phyloP scores from a whole-genome alignment of 768 basidiomycete species.

The Exidia glandulosa region DNA sequence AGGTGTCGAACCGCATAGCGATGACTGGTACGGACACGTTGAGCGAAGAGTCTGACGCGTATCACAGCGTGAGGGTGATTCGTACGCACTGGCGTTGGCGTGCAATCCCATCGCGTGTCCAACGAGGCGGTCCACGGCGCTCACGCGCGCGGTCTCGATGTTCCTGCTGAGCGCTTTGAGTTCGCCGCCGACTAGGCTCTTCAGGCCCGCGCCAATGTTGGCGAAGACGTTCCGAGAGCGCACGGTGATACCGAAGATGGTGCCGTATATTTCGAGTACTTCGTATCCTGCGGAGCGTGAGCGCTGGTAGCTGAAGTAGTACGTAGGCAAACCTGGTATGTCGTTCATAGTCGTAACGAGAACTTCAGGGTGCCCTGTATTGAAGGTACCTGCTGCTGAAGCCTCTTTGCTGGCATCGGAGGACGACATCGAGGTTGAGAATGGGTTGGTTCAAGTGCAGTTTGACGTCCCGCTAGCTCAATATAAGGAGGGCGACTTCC shows the following conservation, averaged over 20 bases:
- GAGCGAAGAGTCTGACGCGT: not conserved
- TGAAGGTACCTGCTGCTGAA: too few species aligned
- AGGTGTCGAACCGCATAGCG: not conserved
- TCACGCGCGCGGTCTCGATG: not conserved
- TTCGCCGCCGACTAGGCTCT: not conserved
- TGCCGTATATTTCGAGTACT: not conserved
- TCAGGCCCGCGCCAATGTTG: not conserved
- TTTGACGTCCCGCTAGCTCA: too few species aligned
- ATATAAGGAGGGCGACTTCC: too few species aligned
- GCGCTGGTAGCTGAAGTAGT: too few species aligned
- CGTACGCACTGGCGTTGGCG: too few species aligned
- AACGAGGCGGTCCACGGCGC: not conserved
- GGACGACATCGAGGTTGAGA: too few species aligned
- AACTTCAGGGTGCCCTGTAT: too few species aligned
- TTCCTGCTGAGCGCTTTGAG: not conserved
- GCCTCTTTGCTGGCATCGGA: too few species aligned
- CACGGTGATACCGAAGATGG: not conserved
- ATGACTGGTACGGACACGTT: not conserved
- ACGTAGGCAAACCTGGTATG: too few species aligned
- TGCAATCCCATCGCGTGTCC: not conserved
- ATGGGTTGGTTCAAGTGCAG: too few species aligned
- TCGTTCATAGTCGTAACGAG: too few species aligned
- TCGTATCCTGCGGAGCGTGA: too few species aligned
- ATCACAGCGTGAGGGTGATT: not conserved
- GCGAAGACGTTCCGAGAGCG: not conserved